Percentiles rank a stretch among this genome's conserved stretches.
These are phyloP conservation scores for Onygenales sp. DNA, from an alignment of 2,329 filamentous ascomycete species.

Conservation along the genomic window DNA sequence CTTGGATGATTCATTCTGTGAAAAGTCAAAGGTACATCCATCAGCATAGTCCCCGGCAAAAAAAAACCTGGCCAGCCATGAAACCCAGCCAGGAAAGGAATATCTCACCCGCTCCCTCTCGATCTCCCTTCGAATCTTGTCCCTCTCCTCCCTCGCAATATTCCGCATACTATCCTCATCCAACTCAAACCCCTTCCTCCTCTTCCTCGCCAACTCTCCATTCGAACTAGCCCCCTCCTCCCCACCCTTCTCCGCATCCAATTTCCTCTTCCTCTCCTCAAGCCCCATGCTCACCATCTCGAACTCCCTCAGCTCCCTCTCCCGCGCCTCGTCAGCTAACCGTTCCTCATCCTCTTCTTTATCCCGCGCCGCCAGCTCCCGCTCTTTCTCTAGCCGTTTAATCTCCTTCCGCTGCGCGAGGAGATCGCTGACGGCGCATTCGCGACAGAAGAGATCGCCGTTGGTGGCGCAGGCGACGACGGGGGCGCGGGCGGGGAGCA, in stretches of 20 bases:
- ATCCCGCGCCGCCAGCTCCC: slow-evolving; percentile 53
- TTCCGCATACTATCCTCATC: slow-evolving; percentile 66
- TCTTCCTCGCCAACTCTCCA: slow-evolving; percentile 39
- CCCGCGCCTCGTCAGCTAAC: slow-evolving; percentile 59
- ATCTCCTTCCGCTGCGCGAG: slow-evolving; percentile 86
- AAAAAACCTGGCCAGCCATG: background rate
- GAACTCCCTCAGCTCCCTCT: slow-evolving; percentile 68
- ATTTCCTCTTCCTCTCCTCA: slow-evolving; percentile 23
- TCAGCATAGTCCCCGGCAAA: background rate
- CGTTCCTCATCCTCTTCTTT: slow-evolving; percentile 49
- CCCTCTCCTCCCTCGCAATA: slow-evolving; percentile 60
- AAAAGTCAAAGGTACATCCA: background rate
- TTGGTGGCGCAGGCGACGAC: slow-evolving; percentile 70
- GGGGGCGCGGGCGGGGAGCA: slow-evolving; percentile 69
- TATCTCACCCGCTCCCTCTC: slow-evolving; percentile 58
- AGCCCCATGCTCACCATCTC: slow-evolving; percentile 71
- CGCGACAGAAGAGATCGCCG: slow-evolving; percentile 89
- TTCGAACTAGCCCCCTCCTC: slow-evolving; percentile 18
- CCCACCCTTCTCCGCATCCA: slow-evolving; percentile 19
- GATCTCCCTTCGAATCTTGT: slow-evolving; percentile 59
- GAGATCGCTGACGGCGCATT: slow-evolving; percentile 88
- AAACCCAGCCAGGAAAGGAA: slow-evolving; percentile 3
- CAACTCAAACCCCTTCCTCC: slow-evolving; percentile 72
- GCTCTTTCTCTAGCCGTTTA: slow-evolving; percentile 62
- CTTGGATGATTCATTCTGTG: slow-evolving; percentile 47